Evolutionary conservation across 371 early-diverging fungal genomes (phyloP), one percentile per base, ranked within the genome.

Genomic region (Rhizopus arrhizus): DNA sequence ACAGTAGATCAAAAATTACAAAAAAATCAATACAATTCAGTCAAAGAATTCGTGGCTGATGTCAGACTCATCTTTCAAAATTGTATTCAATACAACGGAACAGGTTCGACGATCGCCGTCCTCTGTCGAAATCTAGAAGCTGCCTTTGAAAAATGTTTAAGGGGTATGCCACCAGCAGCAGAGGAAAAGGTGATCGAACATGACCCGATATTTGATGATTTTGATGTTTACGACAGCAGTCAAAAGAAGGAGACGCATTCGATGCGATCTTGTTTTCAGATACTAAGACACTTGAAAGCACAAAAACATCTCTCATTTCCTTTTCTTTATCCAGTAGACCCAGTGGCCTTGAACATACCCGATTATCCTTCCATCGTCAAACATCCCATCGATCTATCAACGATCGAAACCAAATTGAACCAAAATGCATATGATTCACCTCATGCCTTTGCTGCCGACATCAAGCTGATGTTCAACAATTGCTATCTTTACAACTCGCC

Each of bases 311-410:
- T 89, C 48, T 81, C 85, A 33, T 86, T 80, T 57, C 92, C 92
- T 48, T 98, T 98, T 64, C 75, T 91, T 50, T 74, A 78, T 51
- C 99, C 99, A 4, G 99, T 99, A n/a, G 99, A 99, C 69, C 89
- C 89, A 32, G 86, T 92, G 9, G 87, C 88, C 2, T 80, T 99
- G 51, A 88, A 89, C 56, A 94, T 99, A 52, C 99, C 99, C 5
- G 91, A 89, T 62, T 99, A 99, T 79, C 85, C 85, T 31, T 84
- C 84, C 3, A 88, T 99, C 42, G 89, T 99, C 69, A 97, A 93
- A 63, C 69, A 92, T 45, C 99, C 99, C 5, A 99, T 99, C 99
- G 99, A 99, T 72, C 55, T 98, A 28, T 85, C 89, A 11, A 99
- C 99, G 0, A 90, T 99, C 43, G 84, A 86, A 66, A 79, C 81